Percentiles rank a stretch among this genome's conserved stretches.
Conservation (phyloP, 768 basidiomycete genomes). For the Hygrophoropsis aurantiaca region DNA sequence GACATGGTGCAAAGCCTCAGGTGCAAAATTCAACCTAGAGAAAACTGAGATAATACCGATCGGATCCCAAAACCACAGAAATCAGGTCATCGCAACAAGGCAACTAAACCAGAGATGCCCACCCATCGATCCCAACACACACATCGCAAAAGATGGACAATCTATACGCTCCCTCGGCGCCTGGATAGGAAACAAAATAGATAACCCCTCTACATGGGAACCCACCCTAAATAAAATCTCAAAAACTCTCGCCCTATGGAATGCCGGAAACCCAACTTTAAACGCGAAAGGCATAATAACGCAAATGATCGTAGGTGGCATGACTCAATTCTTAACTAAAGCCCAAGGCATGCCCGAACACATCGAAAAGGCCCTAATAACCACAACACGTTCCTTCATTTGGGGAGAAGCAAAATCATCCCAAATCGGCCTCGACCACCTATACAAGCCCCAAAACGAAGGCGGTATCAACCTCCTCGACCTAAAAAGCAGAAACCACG, state of each 20-base stretch:
- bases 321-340: constrained; percentile 33
- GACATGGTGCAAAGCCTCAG: constrained; percentile 39
- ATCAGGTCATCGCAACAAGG: no score
- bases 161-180: not conserved
- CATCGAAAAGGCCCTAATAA: constrained; percentile 12
- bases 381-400: not conserved
- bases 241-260: constrained; percentile 4
- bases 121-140: not conserved
- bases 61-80: constrained; percentile 10
- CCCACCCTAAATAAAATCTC: constrained; percentile 2
- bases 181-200: not conserved
- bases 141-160: not conserved
- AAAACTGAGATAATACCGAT: constrained; percentile 43
- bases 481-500: constrained; percentile 2
- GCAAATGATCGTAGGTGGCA: constrained; percentile 27
- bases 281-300: constrained; percentile 14
- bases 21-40: constrained; percentile 39
- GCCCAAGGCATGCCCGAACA: constrained; percentile 37
- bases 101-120: no score
- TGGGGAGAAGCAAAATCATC: constrained; percentile 3
- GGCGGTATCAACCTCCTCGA: constrained; percentile 12
- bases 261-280: not conserved
- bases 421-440: not conserved
- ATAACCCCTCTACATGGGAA: constrained; percentile 4
- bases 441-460: constrained; percentile 2